Conservation (phyloP, 2,329 filamentous ascomycete genomes). For the Alternaria sp. region DNA sequence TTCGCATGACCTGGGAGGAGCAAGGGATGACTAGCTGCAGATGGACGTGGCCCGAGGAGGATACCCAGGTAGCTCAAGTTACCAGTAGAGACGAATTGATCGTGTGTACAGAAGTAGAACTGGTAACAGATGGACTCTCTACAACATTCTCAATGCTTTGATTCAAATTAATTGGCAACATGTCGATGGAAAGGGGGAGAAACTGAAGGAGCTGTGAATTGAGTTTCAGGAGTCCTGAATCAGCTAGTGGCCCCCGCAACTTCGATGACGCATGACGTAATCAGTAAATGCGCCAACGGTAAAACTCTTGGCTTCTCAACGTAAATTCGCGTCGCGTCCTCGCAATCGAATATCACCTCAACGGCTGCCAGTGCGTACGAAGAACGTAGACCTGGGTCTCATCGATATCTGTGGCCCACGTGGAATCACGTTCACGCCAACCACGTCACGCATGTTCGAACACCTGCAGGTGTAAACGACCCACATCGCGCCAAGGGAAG, state of each 20-base stretch:
- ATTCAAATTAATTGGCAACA: background rate
- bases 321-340: background rate
- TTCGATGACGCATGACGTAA: background rate
- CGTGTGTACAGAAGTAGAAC: background rate
- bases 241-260: background rate
- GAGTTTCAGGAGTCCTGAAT: background rate
- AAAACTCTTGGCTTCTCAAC: background rate
- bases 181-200: background rate
- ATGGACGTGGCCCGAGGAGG: background rate
- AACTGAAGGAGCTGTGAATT: background rate
- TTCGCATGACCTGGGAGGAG: background rate
- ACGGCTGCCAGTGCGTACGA: background rate
- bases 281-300: background rate
- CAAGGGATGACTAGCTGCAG: background rate
- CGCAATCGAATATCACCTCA: background rate
- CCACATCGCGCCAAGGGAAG: background rate
- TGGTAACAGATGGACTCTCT: background rate
- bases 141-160: background rate
- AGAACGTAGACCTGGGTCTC: rapidly evolving
- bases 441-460: background rate
- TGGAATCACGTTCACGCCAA: background rate
- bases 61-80: background rate
- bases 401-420: background rate
- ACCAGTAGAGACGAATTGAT: background rate
- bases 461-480: background rate